A percentile compares a stretch with the other conserved stretches of the same genome.
phyloP scores from a whole-genome alignment of 176 grass and related monocot species.

The Typha latifolia region DNA sequence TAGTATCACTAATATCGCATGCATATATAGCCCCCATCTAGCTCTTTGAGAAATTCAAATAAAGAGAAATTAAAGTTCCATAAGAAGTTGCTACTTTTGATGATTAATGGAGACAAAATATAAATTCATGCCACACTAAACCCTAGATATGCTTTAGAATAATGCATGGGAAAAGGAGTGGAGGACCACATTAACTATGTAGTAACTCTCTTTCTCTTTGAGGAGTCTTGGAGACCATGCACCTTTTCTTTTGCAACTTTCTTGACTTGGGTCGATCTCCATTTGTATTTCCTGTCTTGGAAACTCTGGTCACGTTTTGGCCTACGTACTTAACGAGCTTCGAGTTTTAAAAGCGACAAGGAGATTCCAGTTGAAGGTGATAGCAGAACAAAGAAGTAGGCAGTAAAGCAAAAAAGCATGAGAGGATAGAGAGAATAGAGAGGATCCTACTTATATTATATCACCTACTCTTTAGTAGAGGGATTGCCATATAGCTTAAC shows the following conservation, averaged over 20 bases:
- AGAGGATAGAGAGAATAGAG: background rate
- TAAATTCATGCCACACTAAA: background rate
- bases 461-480: background rate
- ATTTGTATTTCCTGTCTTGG: background rate
- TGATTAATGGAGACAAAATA: background rate
- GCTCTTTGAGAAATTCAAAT: too few species aligned
- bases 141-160: background rate
- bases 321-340: background rate
- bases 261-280: background rate
- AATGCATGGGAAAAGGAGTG: background rate
- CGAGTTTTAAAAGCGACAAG: background rate
- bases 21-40: background rate
- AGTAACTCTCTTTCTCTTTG: background rate
- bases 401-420: background rate
- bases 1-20: background rate
- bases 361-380: background rate
- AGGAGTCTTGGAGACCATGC: background rate
- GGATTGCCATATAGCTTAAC: background rate
- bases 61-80: background rate
- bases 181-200: background rate
- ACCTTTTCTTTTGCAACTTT: slow-evolving; percentile 2
- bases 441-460: background rate
- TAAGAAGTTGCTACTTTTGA: background rate
- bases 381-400: background rate
- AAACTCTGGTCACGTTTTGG: too few species aligned